Base-by-base conservation (phyloP, 2,329 filamentous ascomycete genomes). In the Corynespora cassiicola region DNA sequence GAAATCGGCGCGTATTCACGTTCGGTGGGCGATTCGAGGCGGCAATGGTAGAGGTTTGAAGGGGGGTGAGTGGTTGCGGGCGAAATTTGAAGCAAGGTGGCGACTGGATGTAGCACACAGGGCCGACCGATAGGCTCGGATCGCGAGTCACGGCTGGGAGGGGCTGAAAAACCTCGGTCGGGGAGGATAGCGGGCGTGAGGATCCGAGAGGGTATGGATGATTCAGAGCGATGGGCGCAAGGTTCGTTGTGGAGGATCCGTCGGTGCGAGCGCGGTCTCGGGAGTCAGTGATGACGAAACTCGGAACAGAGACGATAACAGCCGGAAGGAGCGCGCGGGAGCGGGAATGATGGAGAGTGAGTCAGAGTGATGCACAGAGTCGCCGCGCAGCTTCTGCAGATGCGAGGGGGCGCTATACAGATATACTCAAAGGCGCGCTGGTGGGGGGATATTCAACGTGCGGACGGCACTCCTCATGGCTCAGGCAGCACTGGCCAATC, bases 251-350 rank as follows among this genome's bases (percentile, higher is more conserved):
- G 43, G 42, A 25, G 42, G 38, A 40, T 39, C 25, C 31, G 37
- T 52, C 29, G 36, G 39, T 39, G 56, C 48, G 43, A 39, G 47
- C 47, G 38, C 31, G 47, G 46, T 54, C 29, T 26, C 46, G 31
- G 11, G 39, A 40, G 32, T 58, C 54, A 44, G 61, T 46, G 44
- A 52, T 64, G 62, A 65, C 58, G 62, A 63, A 57, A 47, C 47
- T 52, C 44, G 52, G 49, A 54, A 54, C 54, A 53, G 47, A 30
- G 21, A 48, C 58, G 55, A 45, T 37, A 38, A 28, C 42, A 36
- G 37, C 14, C 39, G 36, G 39, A 39, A 19, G 39, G 23, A 33
- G 40, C 21, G 36, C 36, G 45, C 44, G 35, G 42, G 31, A 25
- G 17, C 10, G 33, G 32, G 15, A 36, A 15, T 39, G n/a, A n/a